Conservation (phyloP, 345 rosid species). For the Gossypium herbaceum region DNA sequence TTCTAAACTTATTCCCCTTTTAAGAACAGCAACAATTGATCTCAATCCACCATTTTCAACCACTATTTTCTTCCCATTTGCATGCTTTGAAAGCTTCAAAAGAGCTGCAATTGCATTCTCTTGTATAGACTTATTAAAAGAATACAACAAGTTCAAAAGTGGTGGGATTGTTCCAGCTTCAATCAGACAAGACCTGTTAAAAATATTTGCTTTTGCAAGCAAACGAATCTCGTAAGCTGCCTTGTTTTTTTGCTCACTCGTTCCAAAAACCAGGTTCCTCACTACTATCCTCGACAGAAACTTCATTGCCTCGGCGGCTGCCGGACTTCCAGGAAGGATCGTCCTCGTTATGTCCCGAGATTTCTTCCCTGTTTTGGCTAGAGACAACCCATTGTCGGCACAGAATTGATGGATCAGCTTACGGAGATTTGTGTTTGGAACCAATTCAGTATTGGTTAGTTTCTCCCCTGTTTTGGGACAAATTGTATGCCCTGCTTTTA, state of each 20-base stretch:
- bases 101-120: conserved; percentile 64
- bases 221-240: conserved; percentile 64
- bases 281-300: conserved; percentile 48
- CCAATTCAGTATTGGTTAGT: conserved; percentile 43
- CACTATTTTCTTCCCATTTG: conserved; percentile 46
- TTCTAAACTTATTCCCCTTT: conserved; percentile 51
- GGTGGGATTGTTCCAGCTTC: conserved; percentile 57
- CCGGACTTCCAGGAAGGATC: conserved; percentile 44
- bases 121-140: conserved; percentile 31
- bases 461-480: conserved; percentile 88
- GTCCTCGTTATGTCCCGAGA: conserved; percentile 43
- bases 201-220: conserved; percentile 57
- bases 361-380: conserved; percentile 26
- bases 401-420: conserved; percentile 61
- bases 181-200: conserved; percentile 53
- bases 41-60: conserved; percentile 55
- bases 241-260: conserved; percentile 46
- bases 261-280: conserved; percentile 53
- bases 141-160: conserved; percentile 42
- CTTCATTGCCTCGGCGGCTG: conserved; percentile 45
- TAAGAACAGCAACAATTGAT: conserved; percentile 46
- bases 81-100: conserved; percentile 62
- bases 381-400: conserved; percentile 41
- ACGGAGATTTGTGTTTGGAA: conserved; percentile 52
- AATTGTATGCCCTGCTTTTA: conserved; percentile 56